phyloP scores from a whole-genome alignment of 148 eudicot genomes.

The Gaultheria prostrata region DNA sequence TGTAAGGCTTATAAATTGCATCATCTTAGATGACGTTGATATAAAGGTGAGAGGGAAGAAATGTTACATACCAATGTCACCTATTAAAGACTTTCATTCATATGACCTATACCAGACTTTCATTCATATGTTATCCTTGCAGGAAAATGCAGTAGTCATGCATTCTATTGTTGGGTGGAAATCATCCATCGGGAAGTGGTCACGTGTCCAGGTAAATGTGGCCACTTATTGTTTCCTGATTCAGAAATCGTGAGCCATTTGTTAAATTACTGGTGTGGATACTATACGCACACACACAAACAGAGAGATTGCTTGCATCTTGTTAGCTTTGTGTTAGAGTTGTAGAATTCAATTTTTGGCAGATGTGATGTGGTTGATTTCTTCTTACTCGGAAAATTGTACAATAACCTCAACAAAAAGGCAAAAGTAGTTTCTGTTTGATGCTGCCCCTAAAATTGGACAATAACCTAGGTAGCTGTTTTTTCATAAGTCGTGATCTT shows the following conservation, averaged over 20 bases:
- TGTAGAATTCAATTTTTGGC: background rate
- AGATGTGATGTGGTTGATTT: background rate
- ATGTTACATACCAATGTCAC: background rate
- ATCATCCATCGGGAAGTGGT: conserved; percentile 67
- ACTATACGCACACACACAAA: background rate
- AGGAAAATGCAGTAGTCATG: conserved; percentile 72
- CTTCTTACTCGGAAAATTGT: background rate
- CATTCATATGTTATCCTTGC: conserved; percentile 53
- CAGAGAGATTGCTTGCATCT: background rate
- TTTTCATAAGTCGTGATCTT: background rate
- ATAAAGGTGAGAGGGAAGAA: conserved; percentile 44
- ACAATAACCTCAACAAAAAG: background rate
- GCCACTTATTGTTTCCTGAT: conserved; percentile 64
- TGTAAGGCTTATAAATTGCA: conserved; percentile 61
- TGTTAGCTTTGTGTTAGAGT: background rate
- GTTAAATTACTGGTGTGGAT: background rate
- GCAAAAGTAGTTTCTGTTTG: background rate
- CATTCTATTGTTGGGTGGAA: conserved; percentile 73
- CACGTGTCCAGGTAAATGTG: conserved; percentile 56
- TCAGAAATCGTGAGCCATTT: background rate
- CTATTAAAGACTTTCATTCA: background rate
- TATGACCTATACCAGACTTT: conserved; percentile 26
- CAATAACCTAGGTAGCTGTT: background rate
- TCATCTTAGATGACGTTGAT: conserved; percentile 68
- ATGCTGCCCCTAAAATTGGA: too few species aligned